Base-by-base conservation (phyloP, 164 flowering plant genomes). In the Berberis vulgaris region DNA sequence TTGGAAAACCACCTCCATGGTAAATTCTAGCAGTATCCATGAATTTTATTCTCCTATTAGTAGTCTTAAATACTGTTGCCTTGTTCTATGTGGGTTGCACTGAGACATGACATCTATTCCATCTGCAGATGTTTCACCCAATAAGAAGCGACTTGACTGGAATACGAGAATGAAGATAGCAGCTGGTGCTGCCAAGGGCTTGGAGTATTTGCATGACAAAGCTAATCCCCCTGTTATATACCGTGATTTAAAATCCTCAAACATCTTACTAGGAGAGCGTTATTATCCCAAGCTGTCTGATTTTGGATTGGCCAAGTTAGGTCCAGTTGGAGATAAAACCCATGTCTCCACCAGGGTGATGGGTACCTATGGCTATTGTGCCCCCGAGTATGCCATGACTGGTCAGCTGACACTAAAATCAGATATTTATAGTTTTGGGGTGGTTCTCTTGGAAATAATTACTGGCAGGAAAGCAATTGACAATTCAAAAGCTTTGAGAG, bases 361-460 rank as follows among this genome's bases (percentile, higher is more conserved):
- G 97, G 93, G 97, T 56, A 91, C 97, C 7, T 84, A 88, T 65
- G 93, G 96, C 41, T 86, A 91, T 61, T 88, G 97, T 74, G 96
- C 97, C 7, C 91, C 96, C 8, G 96, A 91, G 66, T 88, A 91
- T 78, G 97, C 93, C 43, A 85, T 86, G 93, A 88, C 96, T 0
- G 97, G 96, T 7, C 94, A 86, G 70, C 80, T 91, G 61, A 86
- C 90, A 0, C 78, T 86, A 62, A 88, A 91, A 69, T 88, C 94
- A 57, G 96, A 88, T 68, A 79, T 88, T 26, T 91, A 88, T 67
- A 91, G 93, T 80, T 91, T 91, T 65, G 97, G 97, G 45, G 96
- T 91, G n/a, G 86, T 88, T 49, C 90, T 88, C 69, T 69, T 91
- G 80, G 97, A 91, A 71, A 77, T 91, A 63, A 80, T 86, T 42